phyloP scores from a whole-genome alignment of 148 eudicot species.

The Limonium bicolor region DNA sequence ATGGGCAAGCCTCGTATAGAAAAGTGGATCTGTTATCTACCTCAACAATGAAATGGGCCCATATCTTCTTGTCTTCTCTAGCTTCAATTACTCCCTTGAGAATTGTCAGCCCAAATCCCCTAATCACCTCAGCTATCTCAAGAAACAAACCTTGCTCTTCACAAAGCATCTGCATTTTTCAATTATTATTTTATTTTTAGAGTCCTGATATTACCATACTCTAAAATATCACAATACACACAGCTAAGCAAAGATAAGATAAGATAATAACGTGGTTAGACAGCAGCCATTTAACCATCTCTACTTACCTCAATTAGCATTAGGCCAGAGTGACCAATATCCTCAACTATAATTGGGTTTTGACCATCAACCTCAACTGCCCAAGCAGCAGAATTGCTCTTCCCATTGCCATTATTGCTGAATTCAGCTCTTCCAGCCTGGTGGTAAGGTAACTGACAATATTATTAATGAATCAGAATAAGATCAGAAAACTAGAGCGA shows the following conservation, averaged over 20 bases:
- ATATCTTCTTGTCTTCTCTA: slow-evolving; percentile 46
- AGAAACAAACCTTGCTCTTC: slow-evolving; percentile 72
- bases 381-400: slow-evolving; percentile 38
- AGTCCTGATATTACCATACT: no score
- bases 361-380: slow-evolving; percentile 49
- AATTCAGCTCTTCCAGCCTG: slow-evolving; percentile 7
- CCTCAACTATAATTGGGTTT: slow-evolving; percentile 60
- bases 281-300: no score
- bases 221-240: no score
- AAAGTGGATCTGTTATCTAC: slow-evolving; percentile 16
- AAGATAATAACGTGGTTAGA: no score
- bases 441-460: slow-evolving; percentile 15
- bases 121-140: slow-evolving; percentile 65
- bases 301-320: slow-evolving; percentile 71
- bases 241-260: no score
- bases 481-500: not conserved
- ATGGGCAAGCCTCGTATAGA: no score
- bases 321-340: slow-evolving; percentile 60
- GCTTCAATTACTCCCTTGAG: slow-evolving; percentile 78
- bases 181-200: no score
- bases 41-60: slow-evolving; percentile 80
- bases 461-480: slow-evolving; percentile 9
- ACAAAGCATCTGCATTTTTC: slow-evolving; percentile 77
- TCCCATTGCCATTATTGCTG: slow-evolving; percentile 8
- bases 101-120: slow-evolving; percentile 53